Evolutionary conservation across 768 basidiomycete species (phyloP).

Genomic region (Chalciporus pseudorubinellus): DNA sequence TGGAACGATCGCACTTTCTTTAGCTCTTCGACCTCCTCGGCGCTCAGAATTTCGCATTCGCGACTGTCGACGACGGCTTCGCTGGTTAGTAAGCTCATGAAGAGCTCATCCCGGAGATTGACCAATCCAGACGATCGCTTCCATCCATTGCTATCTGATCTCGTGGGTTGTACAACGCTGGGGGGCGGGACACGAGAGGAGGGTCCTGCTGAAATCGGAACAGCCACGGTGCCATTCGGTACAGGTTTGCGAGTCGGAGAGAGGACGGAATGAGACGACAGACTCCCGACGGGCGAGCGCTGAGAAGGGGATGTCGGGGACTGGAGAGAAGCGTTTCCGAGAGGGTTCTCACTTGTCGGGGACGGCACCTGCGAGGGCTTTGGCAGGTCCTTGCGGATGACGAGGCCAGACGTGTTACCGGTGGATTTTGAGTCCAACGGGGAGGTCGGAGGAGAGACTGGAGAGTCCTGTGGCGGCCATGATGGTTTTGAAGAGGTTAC

Average conservation of each 20-base stretch:
- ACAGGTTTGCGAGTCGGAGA: conserved; percentile 19
- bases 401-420: conserved; percentile 33
- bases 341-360: no score
- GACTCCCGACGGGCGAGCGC: conserved; percentile 26
- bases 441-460: conserved; percentile 30
- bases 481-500: conserved; percentile 35
- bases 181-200: conserved; percentile 36
- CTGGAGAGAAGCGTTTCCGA: conserved; percentile 27
- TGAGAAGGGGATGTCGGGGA: conserved; percentile 17
- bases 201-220: conserved; percentile 36
- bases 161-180: conserved; percentile 32
- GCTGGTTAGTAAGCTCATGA: conserved; percentile 87
- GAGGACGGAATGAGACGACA: conserved; percentile 21
- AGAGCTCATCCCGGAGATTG: conserved; percentile 76
- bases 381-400: conserved; percentile 52
- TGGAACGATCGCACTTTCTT: conserved; percentile 55
- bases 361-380: conserved; percentile 26
- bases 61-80: conserved; percentile 94
- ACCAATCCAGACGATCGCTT: conserved; percentile 44
- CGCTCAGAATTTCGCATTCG: conserved; percentile 70
- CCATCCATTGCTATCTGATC: conserved; percentile 38
- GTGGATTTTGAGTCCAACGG: conserved; percentile 24
- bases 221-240: conserved; percentile 11
- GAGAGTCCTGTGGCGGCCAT: conserved; percentile 46
- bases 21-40: conserved; percentile 68